Evolutionary conservation across 441 rosid species (phyloP).

Genomic region (Arabidopsis hybrid): DNA sequence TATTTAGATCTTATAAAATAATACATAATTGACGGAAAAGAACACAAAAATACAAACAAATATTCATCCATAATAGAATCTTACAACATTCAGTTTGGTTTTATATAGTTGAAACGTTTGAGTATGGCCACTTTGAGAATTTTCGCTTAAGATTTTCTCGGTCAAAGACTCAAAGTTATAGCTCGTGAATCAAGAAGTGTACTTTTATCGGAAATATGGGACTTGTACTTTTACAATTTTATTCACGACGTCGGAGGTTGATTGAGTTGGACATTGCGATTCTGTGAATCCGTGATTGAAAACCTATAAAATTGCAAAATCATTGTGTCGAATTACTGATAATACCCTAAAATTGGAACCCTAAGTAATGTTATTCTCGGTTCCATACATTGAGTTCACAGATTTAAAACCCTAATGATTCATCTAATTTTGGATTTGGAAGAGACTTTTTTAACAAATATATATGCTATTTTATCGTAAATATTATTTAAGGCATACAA

Average conservation of each 20-base stretch:
- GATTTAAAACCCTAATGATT: background rate
- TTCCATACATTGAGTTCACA: background rate
- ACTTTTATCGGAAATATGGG: background rate
- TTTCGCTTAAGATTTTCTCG: background rate
- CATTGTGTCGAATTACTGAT: background rate
- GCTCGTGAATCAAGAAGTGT: conserved; percentile 28
- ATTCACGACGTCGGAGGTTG: no score
- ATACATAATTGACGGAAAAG: no score
- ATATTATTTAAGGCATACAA: background rate
- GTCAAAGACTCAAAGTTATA: conserved; percentile 12
- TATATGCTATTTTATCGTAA: no score
- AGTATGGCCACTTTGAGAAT: background rate
- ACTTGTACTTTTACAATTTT: no score
- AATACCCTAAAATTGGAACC: background rate
- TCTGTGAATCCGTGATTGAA: background rate
- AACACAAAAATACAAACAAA: no score
- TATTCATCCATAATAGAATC: background rate
- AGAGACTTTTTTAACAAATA: background rate
- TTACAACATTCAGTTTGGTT: background rate
- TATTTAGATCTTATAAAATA: no score
- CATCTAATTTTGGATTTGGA: background rate
- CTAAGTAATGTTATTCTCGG: background rate
- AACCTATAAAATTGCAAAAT: background rate
- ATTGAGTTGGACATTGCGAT: no score
- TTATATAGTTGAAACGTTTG: background rate